phyloP scores from a whole-genome alignment of 768 basidiomycete genomes.

The Psilocybe subaeruginosa region DNA sequence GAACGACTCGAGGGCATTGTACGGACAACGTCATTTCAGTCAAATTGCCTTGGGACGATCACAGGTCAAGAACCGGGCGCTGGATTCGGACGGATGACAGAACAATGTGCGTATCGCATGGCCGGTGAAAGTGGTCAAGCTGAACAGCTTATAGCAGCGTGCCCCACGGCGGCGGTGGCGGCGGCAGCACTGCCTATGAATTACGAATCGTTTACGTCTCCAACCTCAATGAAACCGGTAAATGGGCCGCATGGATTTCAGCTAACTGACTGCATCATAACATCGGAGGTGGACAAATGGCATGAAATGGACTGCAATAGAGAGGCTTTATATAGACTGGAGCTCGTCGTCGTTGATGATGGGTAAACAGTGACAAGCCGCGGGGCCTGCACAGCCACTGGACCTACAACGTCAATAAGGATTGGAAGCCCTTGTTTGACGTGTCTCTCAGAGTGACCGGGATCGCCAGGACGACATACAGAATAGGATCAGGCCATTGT shows the following conservation, averaged over 20 bases:
- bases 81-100: neutral
- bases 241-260: too few species aligned
- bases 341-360: conserved; percentile 4
- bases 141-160: too few species aligned
- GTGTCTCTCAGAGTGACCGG: neutral
- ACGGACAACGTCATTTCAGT: neutral
- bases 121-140: neutral
- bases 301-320: neutral
- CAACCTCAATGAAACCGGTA: too few species aligned
- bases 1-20: neutral
- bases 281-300: neutral
- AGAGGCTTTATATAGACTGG: conserved; percentile 1
- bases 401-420: conserved; percentile 6
- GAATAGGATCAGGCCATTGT: conserved; percentile 29
- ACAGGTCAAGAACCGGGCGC: neutral
- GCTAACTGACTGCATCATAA: neutral
- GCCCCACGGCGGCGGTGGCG: neutral
- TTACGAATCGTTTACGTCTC: too few species aligned
- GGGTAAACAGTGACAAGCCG: neutral
- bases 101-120: neutral
- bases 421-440: neutral
- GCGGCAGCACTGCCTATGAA: neutral
- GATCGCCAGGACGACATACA: neutral
- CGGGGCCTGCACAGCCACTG: conserved; percentile 12
- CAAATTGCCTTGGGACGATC: neutral